Conservation (phyloP, 1,284 basidiomycete genomes). For the Mycena citricolor region DNA sequence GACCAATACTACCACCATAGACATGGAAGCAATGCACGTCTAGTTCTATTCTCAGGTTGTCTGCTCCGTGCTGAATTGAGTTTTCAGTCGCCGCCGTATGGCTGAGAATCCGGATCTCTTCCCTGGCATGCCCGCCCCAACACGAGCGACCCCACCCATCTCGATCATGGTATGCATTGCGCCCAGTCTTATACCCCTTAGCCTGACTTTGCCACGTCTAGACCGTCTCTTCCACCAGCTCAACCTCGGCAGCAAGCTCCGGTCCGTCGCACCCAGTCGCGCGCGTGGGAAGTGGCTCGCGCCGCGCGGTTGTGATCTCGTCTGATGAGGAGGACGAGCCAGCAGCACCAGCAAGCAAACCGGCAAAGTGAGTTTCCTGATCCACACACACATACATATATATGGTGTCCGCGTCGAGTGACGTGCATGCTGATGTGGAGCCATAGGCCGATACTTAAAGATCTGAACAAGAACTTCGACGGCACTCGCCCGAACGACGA, state of each 20-base stretch:
- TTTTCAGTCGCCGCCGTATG: conserved; percentile 17
- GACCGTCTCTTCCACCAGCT: conserved; percentile 13
- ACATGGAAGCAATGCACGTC: too few relatives aligned
- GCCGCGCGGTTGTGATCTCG: conserved; percentile 16
- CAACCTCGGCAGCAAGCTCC: background rate
- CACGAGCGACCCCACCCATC: conserved; percentile 12
- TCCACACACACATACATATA: too few relatives aligned
- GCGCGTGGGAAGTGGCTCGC: conserved; percentile 10
- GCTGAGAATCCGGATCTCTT: conserved; percentile 15
- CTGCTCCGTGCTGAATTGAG: too few relatives aligned
- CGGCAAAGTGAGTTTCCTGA: conserved; percentile 15
- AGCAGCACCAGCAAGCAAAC: conserved; percentile 12
- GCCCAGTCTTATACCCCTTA: background rate
- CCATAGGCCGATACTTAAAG: conserved; percentile 15
- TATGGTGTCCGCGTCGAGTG: background rate
- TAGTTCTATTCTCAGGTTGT: too few relatives aligned
- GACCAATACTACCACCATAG: too few relatives aligned
- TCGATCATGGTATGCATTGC: conserved; percentile 10
- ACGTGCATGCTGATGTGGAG: conserved; percentile 14
- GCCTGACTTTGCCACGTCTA: conserved; percentile 6
- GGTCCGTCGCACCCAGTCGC: too few relatives aligned
- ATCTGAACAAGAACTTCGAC: too few relatives aligned
- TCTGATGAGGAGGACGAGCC: conserved; percentile 16
- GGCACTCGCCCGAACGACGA: too few relatives aligned
- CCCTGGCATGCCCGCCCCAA: conserved; percentile 3